A percentile compares a stretch with the other conserved stretches of the same genome.
phyloP scores from a whole-genome alignment of 345 rosid genomes.

The Salix udensis region DNA sequence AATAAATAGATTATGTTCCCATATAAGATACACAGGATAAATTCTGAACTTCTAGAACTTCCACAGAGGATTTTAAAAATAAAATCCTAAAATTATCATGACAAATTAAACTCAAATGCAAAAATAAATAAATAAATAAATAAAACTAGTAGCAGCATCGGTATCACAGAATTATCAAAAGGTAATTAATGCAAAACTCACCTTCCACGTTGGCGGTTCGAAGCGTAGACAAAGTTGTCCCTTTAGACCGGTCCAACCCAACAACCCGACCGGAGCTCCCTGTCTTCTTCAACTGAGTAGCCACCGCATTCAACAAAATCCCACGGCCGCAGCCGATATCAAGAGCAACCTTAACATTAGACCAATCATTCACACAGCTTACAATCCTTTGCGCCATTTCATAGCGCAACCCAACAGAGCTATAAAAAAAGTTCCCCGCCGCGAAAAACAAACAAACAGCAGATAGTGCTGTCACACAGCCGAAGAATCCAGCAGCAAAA shows the following conservation, averaged over 20 bases:
- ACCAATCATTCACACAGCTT: slow-evolving; percentile 78
- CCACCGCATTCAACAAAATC: slow-evolving; percentile 79
- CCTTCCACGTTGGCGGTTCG: slow-evolving; percentile 90
- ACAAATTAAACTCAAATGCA: not conserved
- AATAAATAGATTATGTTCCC: not conserved
- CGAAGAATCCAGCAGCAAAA: slow-evolving; percentile 73
- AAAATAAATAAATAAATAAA: not conserved
- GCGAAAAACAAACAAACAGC: slow-evolving; percentile 71
- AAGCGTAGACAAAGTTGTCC: slow-evolving; percentile 79
- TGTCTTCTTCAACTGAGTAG: slow-evolving; percentile 86
- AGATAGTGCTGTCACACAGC: slow-evolving; percentile 64
- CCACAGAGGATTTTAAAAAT: not conserved
- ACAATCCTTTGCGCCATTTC: slow-evolving; percentile 96
- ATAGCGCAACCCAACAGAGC: slow-evolving; percentile 65
- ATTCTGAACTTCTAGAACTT: not conserved
- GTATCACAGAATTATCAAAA: not conserved
- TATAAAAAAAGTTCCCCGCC: slow-evolving; percentile 79
- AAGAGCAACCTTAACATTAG: slow-evolving; percentile 76
- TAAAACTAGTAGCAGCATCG: not conserved
- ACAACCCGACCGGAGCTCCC: slow-evolving; percentile 96
- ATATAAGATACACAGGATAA: not conserved
- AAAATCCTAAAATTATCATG: not conserved
- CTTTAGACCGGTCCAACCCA: slow-evolving; percentile 74
- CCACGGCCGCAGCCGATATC: slow-evolving; percentile 97
- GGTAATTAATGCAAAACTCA: slow-evolving; percentile 1